Evolutionary conservation across 2,329 filamentous ascomycete genomes (phyloP).

Genomic region (Xylariaceae sp.): DNA sequence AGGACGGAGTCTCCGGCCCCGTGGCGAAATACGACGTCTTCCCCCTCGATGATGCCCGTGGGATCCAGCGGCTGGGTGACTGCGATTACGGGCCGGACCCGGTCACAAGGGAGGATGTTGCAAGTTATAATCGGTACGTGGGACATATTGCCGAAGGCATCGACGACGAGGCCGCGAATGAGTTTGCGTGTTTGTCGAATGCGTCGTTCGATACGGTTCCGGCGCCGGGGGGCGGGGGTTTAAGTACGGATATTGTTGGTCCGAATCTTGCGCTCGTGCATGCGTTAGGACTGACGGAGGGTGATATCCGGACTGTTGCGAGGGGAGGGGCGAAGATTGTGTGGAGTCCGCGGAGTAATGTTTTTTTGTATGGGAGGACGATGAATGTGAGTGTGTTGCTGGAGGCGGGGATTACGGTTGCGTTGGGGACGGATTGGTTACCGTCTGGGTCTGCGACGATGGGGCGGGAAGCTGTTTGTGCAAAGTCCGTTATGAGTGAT

Average conservation of each 20-base stretch:
- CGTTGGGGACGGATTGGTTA: conserved; percentile 31
- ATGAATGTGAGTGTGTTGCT: conserved; percentile 27
- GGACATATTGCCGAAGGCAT: conserved; percentile 30
- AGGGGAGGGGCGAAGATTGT: conserved; percentile 27
- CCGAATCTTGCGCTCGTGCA: conserved; percentile 29
- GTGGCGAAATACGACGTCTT: conserved; percentile 25
- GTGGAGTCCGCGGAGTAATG: conserved; percentile 31
- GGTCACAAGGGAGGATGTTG: conserved; percentile 16
- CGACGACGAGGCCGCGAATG: conserved; percentile 27
- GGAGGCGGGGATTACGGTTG: conserved; percentile 26
- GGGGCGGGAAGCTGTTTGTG: conserved; percentile 26
- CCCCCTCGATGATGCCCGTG: conserved; percentile 24
- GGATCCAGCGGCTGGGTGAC: conserved; percentile 25
- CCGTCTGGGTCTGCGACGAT: conserved; percentile 30
- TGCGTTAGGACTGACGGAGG: conserved; percentile 23
- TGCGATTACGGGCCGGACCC: conserved; percentile 27
- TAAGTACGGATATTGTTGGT: conserved; percentile 27
- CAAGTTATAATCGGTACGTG: conserved; percentile 23
- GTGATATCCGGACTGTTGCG: conserved; percentile 27
- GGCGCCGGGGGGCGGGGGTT: conserved; percentile 18
- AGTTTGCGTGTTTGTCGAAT: conserved; percentile 29
- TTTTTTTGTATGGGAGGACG: conserved; percentile 29
- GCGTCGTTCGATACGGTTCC: conserved; percentile 23
- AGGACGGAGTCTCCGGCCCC: conserved; percentile 18
- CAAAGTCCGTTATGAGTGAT: conserved; percentile 10